Evolutionary conservation across 805 yeast species (phyloP).

Genomic region (Schwanniomyces occidentalis): DNA sequence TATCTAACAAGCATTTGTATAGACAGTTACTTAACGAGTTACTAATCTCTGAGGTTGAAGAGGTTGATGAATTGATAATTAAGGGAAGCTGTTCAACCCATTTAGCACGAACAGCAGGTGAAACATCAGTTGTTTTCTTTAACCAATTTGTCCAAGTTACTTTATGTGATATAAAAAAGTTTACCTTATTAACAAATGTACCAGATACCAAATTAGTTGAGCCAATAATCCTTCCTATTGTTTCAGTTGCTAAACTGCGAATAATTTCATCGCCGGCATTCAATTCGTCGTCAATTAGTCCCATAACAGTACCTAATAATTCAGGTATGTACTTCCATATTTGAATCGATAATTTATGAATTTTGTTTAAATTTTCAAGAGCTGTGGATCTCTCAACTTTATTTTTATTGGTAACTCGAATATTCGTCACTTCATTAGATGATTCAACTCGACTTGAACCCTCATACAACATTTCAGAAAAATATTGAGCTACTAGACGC

Average conservation of each 20-base stretch:
- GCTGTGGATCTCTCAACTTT: conserved; percentile 20
- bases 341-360: conserved; percentile 63
- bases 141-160: conserved; percentile 72
- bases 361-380: conserved; percentile 50
- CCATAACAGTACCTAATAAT: conserved; percentile 68
- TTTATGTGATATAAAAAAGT: conserved; percentile 58
- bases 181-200: conserved; percentile 47
- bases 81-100: conserved; percentile 66
- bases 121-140: conserved; percentile 69
- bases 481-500: conserved; percentile 72
- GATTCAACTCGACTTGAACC: conserved; percentile 28
- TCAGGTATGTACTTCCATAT: conserved; percentile 83
- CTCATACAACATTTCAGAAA: conserved; percentile 72
- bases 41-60: conserved; percentile 50
- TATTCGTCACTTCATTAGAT: conserved; percentile 16
- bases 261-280: conserved; percentile 66
- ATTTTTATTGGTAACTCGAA: conserved; percentile 5
- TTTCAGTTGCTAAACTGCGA: conserved; percentile 67
- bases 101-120: conserved; percentile 59
- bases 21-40: conserved; percentile 47
- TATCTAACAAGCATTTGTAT: conserved; percentile 68
- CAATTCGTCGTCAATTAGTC: conserved; percentile 76
- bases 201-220: conserved; percentile 15
- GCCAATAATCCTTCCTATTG: conserved; percentile 65
- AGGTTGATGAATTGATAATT: conserved; percentile 46